Base-by-base conservation (phyloP, 768 basidiomycete genomes). In the Rickenella mellea region DNA sequence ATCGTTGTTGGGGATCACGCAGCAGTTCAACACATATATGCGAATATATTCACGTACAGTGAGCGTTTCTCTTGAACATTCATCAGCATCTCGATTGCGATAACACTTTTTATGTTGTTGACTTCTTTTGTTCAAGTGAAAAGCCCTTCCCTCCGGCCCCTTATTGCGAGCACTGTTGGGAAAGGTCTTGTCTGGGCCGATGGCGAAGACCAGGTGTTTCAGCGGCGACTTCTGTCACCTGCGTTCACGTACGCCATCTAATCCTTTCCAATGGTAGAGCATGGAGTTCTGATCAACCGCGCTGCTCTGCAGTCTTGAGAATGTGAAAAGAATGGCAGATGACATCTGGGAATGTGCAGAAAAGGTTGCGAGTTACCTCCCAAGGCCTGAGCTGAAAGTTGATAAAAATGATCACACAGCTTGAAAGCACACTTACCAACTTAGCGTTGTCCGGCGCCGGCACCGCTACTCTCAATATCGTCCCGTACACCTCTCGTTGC, bases 21-120 rank as follows among this genome's bases (percentile, higher is more conserved):
- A 2, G 64, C 62, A 24, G 59, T 60, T n/a, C 60, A 60, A 14
- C 56, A 66, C 45, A 64, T 67, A 40, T 64, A 65, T 42, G 57
- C 60, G 27, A 54, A 65, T 45, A 50, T 54, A 22, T 56, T 63
- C 31, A 50, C 54, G 30, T 67, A 65, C 47, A 51, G 58, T 54
- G 30, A 43, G 55, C 50, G 12, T 7, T 14, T 30, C 28, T 38
- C 19, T n/a, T n/a, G n/a, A 32, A 25, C 33, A 12, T 45, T 21
- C 14, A 27, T 30, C n/a, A 41, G 29, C 27, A 35, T 40, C 25
- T 27, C 33, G 17, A 22, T 39, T 21, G 27, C 32, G 12, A 29
- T 25, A 20, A 37, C 17, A 15, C 27, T 19, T 4, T 20, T 21
- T 24, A n/a, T n/a, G n/a, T n/a, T n/a, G n/a, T n/a, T n/a, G n/a